Base-by-base conservation (phyloP, 805 yeast genomes). In the Starmerella kuoi region DNA sequence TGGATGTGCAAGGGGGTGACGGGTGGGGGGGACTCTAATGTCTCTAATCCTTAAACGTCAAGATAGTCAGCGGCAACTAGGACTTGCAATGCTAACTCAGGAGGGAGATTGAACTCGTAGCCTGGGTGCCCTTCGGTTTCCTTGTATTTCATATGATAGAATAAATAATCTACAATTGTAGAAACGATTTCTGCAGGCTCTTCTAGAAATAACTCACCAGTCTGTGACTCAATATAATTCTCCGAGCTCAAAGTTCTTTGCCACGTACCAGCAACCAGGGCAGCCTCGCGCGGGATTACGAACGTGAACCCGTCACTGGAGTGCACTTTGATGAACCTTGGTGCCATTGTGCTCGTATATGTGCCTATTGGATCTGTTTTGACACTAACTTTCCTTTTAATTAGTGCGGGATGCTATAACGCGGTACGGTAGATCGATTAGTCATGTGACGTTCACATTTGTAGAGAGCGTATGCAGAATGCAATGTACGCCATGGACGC, bases 1-100 rank as follows among this genome's bases (percentile, higher is more conserved):
- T n/a, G n/a, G n/a, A n/a, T n/a, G n/a, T n/a, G n/a, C n/a, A n/a
- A n/a, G n/a, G n/a, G n/a, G n/a, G n/a, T n/a, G n/a, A n/a, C n/a
- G n/a, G n/a, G n/a, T n/a, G n/a, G n/a, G n/a, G n/a, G n/a, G n/a
- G n/a, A n/a, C n/a, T n/a, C n/a, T n/a, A n/a, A n/a, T n/a, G n/a
- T 9, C 28, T 14, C 28, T 11, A 14, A 20, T 22, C 8, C 7
- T 34, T 27, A 51, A 1, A 50, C 49, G 26, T 83, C 88, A 53
- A 85, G 63, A 58, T 74, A 88, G 58, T 91, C 98, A 2, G 97
- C 95, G 21, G 94, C 95, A 28, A 91, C 88, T 35, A 91, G 62
- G 51, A 88, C 64, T 57, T 91, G 97, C 47, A 88, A 65, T 0
- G 97, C 95, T 74, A 88, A 72, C 51, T 85, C 96, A 0, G 96